These are phyloP conservation scores for Polymyxa betae DNA, from an alignment of 208 protist species.

Conservation along the genomic window DNA sequence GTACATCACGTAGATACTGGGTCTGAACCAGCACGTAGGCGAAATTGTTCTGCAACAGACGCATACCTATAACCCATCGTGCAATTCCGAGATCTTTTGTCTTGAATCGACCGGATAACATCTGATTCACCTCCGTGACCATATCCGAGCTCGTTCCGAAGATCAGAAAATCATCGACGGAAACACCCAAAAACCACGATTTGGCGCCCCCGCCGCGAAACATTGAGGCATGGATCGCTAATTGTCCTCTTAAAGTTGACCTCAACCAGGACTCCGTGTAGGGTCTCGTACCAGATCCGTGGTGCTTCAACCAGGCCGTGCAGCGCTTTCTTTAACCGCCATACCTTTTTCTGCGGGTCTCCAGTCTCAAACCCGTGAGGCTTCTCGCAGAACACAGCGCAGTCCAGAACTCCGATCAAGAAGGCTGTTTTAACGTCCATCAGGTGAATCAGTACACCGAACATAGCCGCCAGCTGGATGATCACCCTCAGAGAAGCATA, in stretches of 20 bases:
- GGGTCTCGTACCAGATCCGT: background rate
- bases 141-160: background rate
- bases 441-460: background rate
- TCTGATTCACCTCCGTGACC: background rate
- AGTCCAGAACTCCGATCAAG: background rate
- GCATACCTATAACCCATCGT: background rate
- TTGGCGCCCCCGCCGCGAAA: too few relatives aligned
- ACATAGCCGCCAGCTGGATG: background rate
- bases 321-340: background rate
- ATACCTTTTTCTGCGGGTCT: background rate
- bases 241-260: background rate
- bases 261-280: background rate
- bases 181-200: background rate
- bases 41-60: background rate
- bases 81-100: background rate
- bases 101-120: background rate
- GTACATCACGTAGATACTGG: background rate
- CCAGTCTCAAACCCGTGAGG: background rate
- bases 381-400: background rate
- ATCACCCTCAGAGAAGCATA: background rate
- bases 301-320: background rate
- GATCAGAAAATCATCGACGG: background rate
- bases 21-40: background rate
- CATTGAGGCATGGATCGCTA: background rate
- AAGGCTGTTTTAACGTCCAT: background rate